These are phyloP conservation scores for Calonectria hawksworthii DNA, from an alignment of 2,329 filamentous ascomycete genomes.

Conservation along the genomic window DNA sequence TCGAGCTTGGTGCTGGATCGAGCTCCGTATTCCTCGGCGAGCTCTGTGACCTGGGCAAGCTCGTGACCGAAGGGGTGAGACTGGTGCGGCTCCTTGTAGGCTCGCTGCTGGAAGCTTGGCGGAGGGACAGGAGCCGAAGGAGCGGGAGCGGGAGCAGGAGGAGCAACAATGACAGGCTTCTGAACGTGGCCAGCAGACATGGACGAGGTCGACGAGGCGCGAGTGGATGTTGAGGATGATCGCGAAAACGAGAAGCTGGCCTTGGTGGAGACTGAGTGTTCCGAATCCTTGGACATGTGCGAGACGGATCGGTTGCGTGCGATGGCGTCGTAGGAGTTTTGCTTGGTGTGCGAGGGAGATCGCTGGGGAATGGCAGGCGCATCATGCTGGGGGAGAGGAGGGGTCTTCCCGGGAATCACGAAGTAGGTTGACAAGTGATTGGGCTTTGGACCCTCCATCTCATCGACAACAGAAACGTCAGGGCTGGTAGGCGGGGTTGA, in stretches of 20 bases:
- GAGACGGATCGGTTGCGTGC: slow-evolving; percentile 76
- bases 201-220: slow-evolving; percentile 63
- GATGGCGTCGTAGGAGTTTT: slow-evolving; percentile 80
- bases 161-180: slow-evolving; percentile 46
- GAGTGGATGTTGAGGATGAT: slow-evolving; percentile 69
- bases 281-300: slow-evolving; percentile 68
- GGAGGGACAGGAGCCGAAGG: slow-evolving; percentile 49
- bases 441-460: slow-evolving; percentile 69
- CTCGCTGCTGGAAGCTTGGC: slow-evolving; percentile 53
- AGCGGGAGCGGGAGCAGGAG: slow-evolving; percentile 47
- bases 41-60: slow-evolving; percentile 90
- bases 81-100: slow-evolving; percentile 48
- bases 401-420: slow-evolving; percentile 63
- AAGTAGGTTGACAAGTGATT: slow-evolving; percentile 80
- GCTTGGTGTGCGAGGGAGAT: slow-evolving; percentile 90
- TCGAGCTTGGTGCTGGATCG: slow-evolving; percentile 71
- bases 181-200: slow-evolving; percentile 47
- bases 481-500: slow-evolving; percentile 78
- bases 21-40: slow-evolving; percentile 88
- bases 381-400: slow-evolving; percentile 54
- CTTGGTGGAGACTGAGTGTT: slow-evolving; percentile 68
- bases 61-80: slow-evolving; percentile 89
- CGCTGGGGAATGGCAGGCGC: slow-evolving; percentile 77
- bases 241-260: slow-evolving; percentile 69
- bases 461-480: slow-evolving; percentile 70